Evolutionary conservation across 257 asterid genomes (phyloP), one percentile per base, ranked within the genome.

Genomic region (Solanum neorickii): DNA sequence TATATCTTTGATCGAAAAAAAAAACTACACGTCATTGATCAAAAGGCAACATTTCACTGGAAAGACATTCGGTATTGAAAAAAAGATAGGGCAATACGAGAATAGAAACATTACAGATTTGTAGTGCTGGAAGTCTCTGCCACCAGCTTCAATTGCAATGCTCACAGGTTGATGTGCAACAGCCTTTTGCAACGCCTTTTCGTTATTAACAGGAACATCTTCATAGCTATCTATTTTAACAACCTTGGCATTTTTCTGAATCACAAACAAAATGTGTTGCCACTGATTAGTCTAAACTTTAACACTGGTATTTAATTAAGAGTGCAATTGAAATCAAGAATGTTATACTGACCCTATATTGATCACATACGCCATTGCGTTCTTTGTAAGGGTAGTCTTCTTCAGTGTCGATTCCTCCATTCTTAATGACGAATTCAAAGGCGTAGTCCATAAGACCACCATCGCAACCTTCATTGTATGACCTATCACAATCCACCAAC

Each of bases 391-490:
- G 96, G 86, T 93, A 93, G 86, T 93, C 96, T 72, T 89, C 87
- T 12, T 92, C 96, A 7, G 90, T 39, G 85, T 93, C 96, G 82
- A 93, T 92, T 74, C 96, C 96, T 13, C 96, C 96, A 85, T 93
- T 93, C 6, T 90, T 89, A 4, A 92, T 92, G 18, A 93, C 92
- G 92, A 93, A 93, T 82, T 93, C 75, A 46, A 92, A 93, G 1
- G 95, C 96, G 11, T 93, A 92, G 89, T 92, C 96, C 96, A 93
- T 93, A 7, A 92, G 94, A 20, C 96, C 96, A 7, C 96, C 96
- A 85, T 92, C 88, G 90, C 96, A 93, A 18, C 96, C 96, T 83
- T 88, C 25, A 46, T 93, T 92, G 7, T 89, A 91, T 0, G 91
- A 76, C 5, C 62, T 92, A 85, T 93, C 96, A 49, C 96, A 93